Base-by-base conservation (phyloP, 306 rosid species). In the Albizia julibrissin region DNA sequence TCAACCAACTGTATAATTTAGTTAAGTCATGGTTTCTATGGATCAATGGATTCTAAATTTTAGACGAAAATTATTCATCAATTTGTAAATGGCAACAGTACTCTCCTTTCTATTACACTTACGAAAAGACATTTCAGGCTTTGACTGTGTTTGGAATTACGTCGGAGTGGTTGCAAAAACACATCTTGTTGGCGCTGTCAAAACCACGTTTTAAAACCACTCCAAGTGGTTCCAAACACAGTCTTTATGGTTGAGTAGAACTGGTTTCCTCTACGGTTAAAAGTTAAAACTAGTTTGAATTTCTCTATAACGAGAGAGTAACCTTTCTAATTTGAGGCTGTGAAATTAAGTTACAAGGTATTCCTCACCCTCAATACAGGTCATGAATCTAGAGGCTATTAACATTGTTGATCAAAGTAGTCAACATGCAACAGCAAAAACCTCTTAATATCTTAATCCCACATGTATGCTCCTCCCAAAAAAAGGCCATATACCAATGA, bases 341-440 rank as follows among this genome's bases (percentile, higher is more conserved):
- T 8, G 42, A 79, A 29, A 15, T 69, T 10, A 79, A 54, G 56
- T 37, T 18, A 69, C 44, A 29, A 59, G 29, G 37, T 42, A 69
- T 46, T 8, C 49, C 37, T 31, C 46, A 78, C 81, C 50, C 22
- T 62, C 74, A 78, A 78, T 31, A 21, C 62, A 78, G n/a, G 22
- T 8, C 37, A 42, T 39, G 75, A 10, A 42, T 59, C 12, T 56
- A 43, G 4, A 46, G 56, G 42, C 37, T 59, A 61, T 21, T 72
- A 71, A 39, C 73, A 46, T 15, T 33, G 12, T 61, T 59, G 70
- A 61, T 19, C 37, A 59, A 5, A 16, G 75, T 15, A 44, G 43
- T 81, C 68, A 73, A 81, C 44, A 47, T 10, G 56, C 8, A 73
- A 9, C 4, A 14, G 50, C 6, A 31, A 71, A 50, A 50, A 50